Conservation (phyloP, 1,139 yeast species). For the Kluyveromyces sp. region DNA sequence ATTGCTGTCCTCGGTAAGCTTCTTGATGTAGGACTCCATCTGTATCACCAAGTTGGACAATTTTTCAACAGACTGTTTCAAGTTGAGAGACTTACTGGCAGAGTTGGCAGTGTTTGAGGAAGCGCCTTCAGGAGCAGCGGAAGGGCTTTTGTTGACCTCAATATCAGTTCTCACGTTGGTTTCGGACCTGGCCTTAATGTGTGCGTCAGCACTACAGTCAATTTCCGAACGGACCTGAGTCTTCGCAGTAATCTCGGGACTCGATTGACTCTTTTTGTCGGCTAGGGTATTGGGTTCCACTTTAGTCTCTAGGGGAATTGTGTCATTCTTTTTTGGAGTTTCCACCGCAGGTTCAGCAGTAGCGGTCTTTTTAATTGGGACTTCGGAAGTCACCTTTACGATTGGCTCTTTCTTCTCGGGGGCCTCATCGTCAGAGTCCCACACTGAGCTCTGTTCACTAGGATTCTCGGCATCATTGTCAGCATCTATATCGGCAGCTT, state of each 20-base stretch:
- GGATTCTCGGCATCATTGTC: slow-evolving; percentile 35
- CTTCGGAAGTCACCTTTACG: neutral
- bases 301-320: slow-evolving; percentile 14
- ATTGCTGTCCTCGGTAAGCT: slow-evolving; percentile 45
- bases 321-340: neutral
- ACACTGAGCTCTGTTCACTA: slow-evolving; percentile 29
- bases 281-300: slow-evolving; percentile 14
- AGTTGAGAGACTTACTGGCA: slow-evolving; percentile 40
- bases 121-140: neutral
- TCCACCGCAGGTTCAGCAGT: neutral
- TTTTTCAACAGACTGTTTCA: slow-evolving; percentile 64
- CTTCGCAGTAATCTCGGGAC: slow-evolving; percentile 3
- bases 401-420: neutral
- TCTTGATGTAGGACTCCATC: slow-evolving; percentile 49
- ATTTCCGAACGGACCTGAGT: neutral
- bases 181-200: neutral
- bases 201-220: neutral
- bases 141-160: neutral
- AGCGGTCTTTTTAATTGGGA: neutral
- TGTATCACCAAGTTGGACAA: slow-evolving; percentile 49
- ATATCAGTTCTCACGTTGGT: neutral
- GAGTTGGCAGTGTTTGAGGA: slow-evolving; percentile 20
- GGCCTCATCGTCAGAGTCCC: slow-evolving; percentile 35
- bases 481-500: slow-evolving; percentile 42
- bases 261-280: slow-evolving; percentile 11